Percentiles rank a stretch among this genome's conserved stretches.
Conservation (phyloP, 176 grass and related monocot species). For the Ensete ventricosum region DNA sequence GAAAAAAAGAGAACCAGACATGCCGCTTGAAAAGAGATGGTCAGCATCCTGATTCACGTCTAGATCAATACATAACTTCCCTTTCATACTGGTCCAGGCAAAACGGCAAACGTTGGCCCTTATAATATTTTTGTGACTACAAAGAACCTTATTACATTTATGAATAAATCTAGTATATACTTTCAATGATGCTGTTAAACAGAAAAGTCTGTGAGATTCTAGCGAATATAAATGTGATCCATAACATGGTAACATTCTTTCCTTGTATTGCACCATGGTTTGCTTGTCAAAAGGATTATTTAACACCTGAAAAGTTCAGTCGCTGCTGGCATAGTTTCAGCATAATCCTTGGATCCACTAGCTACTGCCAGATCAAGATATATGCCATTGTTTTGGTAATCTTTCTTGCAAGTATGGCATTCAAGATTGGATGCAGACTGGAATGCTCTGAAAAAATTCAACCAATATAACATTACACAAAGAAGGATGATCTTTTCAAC, state of each 20-base stretch:
- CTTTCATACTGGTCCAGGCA: no score
- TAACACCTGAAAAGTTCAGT: conserved; percentile 71
- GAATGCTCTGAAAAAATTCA: conserved; percentile 11
- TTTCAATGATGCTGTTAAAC: no score
- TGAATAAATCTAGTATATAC: no score
- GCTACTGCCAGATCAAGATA: conserved; percentile 65
- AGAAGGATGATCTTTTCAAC: background rate
- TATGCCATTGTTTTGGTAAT: conserved; percentile 41
- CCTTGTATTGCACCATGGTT: background rate
- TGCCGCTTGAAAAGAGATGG: no score
- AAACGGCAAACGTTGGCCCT: no score
- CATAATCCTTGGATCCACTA: conserved; percentile 41
- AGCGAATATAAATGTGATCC: background rate
- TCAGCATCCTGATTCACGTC: no score
- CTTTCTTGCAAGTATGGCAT: conserved; percentile 59
- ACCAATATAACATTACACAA: background rate
- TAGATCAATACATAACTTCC: no score
- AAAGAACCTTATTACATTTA: no score
- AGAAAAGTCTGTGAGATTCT: no score
- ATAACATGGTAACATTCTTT: background rate
- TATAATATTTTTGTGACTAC: no score
- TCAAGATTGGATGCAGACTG: conserved; percentile 21
- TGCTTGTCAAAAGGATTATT: background rate
- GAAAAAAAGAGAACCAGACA: no score
- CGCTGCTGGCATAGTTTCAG: conserved; percentile 51